Evolutionary conservation across 306 rosid genomes (phyloP), one percentile per base, ranked within the genome.

Genomic region (Cercis canadensis): DNA sequence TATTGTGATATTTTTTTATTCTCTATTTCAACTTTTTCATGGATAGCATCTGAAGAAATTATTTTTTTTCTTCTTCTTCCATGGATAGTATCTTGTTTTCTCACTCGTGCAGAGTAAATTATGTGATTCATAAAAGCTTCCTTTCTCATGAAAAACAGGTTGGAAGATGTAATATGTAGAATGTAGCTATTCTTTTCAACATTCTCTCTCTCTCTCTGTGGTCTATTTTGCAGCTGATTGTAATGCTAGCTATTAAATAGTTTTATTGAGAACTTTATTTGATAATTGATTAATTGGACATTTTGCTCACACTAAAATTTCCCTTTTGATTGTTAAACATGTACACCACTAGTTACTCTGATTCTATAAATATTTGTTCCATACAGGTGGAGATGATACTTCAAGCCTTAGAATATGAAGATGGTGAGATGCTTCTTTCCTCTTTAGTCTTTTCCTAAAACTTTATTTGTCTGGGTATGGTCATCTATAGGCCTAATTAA

Each of bases 331-430:
- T 40, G 55, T 70, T 49, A 24, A 32, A 17, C 21, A 11, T 11
- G 14, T 59, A 40, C n/a, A 57, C 58, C 39, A 5, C 10, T 65
- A 13, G 40, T 70, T 79, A 55, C 31, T 70, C 34, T 73, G 24
- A 73, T 62, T 58, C 49, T 62, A 49, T 54, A 51, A 45, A 64
- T 68, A n/a, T 53, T 32, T 80, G 11, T 62, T 74, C 64, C 11
- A 46, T 72, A 24, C 84, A 92, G 96, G 86, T 89, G 58, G 97
- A 92, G 80, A 87, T 92, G 97, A 86, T 92, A 80, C 97, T 92
- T 76, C 96, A 92, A 87, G 96, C 97, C 51, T 75, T 87, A 60
- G 94, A 92, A 71, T 92, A 87, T 79, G 94, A 92, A 84, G 85
- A 78, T 21, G 97, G 97, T 89, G 72, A 81, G 76, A 73, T 76